A percentile compares a stretch with the other conserved stretches of the same genome.
Evolutionary conservation across 2,329 filamentous ascomycete species (phyloP).

Genomic region (Colletotrichum tabaci): DNA sequence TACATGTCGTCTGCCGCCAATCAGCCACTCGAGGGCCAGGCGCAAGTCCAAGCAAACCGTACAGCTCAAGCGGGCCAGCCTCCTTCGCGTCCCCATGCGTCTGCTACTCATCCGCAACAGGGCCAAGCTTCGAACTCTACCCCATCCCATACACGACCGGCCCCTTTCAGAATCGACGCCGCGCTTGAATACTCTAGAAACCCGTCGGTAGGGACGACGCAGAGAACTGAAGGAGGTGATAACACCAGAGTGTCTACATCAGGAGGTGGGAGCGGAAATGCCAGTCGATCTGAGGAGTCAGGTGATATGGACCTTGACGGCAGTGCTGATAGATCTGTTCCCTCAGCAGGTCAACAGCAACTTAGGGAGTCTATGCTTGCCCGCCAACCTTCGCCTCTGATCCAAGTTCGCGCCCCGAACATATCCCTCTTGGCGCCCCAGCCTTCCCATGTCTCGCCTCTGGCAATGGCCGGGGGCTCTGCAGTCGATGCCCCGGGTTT

Average conservation of each 20-base stretch:
- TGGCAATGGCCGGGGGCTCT: slow-evolving; percentile 62
- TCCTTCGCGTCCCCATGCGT: slow-evolving; percentile 30
- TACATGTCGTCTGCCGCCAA: slow-evolving; percentile 41
- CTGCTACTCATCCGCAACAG: slow-evolving; percentile 44
- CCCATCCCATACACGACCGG: slow-evolving; percentile 23
- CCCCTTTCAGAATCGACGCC: slow-evolving; percentile 1
- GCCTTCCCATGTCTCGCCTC: slow-evolving; percentile 77
- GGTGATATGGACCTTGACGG: slow-evolving; percentile 47
- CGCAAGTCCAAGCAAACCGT: slow-evolving; percentile 25
- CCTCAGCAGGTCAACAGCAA: slow-evolving; percentile 28
- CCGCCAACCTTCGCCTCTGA: slow-evolving; percentile 70
- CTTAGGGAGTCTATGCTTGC: slow-evolving; percentile 34
- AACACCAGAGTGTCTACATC: slow-evolving; percentile 52
- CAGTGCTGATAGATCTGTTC: slow-evolving; percentile 43
- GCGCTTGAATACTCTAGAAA: slow-evolving; percentile 25
- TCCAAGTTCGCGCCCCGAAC: slow-evolving; percentile 77
- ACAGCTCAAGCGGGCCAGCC: slow-evolving; percentile 18
- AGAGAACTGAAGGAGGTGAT: slow-evolving; percentile 24
- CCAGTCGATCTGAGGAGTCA: slow-evolving; percentile 60
- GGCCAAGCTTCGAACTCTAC: slow-evolving; percentile 35
- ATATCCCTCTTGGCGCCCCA: slow-evolving; percentile 82
- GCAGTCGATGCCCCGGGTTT: slow-evolving; percentile 50
- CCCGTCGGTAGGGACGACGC: slow-evolving; percentile 40
- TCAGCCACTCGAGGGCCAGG: slow-evolving; percentile 17
- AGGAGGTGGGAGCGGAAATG: slow-evolving; percentile 56